Percentiles rank a stretch among this genome's conserved stretches.
phyloP scores from a whole-genome alignment of 2,329 filamentous ascomycete species.

The Akanthomyces lecanii region DNA sequence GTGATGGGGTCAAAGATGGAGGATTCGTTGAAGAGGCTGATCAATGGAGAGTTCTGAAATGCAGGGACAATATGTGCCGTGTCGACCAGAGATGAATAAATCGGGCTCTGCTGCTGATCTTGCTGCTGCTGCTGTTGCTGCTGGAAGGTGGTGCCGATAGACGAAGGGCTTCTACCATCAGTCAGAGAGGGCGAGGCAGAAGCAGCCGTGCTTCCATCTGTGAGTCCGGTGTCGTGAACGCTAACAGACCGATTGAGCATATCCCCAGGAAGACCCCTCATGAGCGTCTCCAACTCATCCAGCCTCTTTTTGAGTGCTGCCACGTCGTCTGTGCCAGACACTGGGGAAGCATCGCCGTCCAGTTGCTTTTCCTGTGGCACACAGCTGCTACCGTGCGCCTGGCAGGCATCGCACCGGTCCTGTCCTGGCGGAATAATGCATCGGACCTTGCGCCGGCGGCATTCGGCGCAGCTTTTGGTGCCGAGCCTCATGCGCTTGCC shows the following conservation, averaged over 20 bases:
- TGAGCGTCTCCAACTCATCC: slow-evolving; percentile 26
- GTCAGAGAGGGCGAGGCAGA: background rate
- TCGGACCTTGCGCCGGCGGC: slow-evolving; percentile 45
- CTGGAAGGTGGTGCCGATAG: background rate
- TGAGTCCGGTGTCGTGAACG: slow-evolving; percentile 3
- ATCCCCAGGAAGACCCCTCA: slow-evolving; percentile 14
- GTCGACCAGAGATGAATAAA: background rate
- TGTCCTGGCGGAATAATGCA: slow-evolving; percentile 40
- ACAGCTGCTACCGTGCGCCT: slow-evolving; percentile 39
- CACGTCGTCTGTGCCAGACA: slow-evolving; percentile 8
- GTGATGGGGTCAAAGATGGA: slow-evolving; percentile 10
- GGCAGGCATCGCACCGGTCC: slow-evolving; percentile 40
- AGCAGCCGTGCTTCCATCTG: slow-evolving; percentile 6
- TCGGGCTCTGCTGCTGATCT: too few relatives aligned
- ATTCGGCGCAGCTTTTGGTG: slow-evolving; percentile 36
- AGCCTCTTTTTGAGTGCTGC: slow-evolving; percentile 20
- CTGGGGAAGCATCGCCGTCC: background rate
- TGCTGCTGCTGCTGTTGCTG: background rate
- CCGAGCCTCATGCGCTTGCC: slow-evolving; percentile 30
- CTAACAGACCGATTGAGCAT: background rate
- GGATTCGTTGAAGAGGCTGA: slow-evolving; percentile 6
- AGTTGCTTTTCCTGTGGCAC: slow-evolving; percentile 37
- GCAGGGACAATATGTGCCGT: slow-evolving; percentile 2
- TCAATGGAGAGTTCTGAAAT: slow-evolving; percentile 7
- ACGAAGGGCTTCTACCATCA: background rate